Percentiles rank a stretch among this genome's conserved stretches.
Conservation (phyloP, 1,139 yeast genomes). For the Komagataea norvegica region DNA sequence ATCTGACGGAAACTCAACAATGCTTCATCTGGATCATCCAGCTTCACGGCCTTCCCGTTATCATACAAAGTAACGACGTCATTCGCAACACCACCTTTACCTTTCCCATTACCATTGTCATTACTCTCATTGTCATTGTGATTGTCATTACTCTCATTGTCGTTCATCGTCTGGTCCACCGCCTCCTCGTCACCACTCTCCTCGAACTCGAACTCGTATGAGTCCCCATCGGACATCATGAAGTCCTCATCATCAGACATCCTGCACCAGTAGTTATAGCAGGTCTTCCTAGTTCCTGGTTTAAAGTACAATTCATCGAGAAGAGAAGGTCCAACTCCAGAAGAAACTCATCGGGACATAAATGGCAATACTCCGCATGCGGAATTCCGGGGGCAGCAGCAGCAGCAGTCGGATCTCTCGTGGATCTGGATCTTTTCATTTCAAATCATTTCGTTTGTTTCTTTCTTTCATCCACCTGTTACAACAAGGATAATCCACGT, state of each 20-base stretch:
- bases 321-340: too few relatives aligned
- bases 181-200: constrained; percentile 32
- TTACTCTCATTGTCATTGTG: constrained; percentile 23
- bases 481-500: not conserved
- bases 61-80: constrained; percentile 52
- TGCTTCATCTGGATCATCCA: constrained; percentile 51
- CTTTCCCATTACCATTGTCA: constrained; percentile 1
- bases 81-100: constrained; percentile 5
- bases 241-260: constrained; percentile 58
- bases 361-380: too few relatives aligned
- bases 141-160: constrained; percentile 5
- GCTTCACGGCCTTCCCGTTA: constrained; percentile 57
- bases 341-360: too few relatives aligned
- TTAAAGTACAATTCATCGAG: too few relatives aligned
- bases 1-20: constrained; percentile 26
- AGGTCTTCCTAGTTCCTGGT: too few relatives aligned
- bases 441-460: too few relatives aligned
- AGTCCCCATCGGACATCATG: constrained; percentile 48
- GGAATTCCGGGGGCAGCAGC: too few relatives aligned
- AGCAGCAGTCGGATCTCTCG: too few relatives aligned
- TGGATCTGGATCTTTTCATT: too few relatives aligned
- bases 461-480: too few relatives aligned
- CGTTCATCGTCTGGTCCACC: constrained; percentile 1
- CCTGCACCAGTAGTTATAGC: too few relatives aligned
- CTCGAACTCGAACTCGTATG: constrained; percentile 63